Conservation (phyloP, 2,329 filamentous ascomycete species). For the Daldinia eschscholtzii region DNA sequence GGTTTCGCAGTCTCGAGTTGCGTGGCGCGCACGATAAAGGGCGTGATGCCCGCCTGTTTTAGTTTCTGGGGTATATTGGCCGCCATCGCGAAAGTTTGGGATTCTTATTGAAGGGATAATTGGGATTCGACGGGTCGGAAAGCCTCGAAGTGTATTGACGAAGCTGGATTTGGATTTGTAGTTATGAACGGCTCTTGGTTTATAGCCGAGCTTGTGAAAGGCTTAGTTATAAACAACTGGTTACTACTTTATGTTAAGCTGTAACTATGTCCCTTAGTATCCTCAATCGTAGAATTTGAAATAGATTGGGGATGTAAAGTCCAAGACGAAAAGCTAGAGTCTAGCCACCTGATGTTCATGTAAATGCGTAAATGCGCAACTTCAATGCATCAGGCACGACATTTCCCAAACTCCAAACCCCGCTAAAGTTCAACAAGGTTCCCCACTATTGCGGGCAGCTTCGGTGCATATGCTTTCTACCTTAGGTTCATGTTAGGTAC, state of each 20-base stretch:
- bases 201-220: neutral
- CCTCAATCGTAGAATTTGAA: too few species aligned
- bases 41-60: constrained; percentile 83
- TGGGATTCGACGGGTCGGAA: neutral
- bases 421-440: constrained; percentile 42
- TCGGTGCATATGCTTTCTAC: neutral
- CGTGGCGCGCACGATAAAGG: constrained; percentile 84
- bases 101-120: neutral
- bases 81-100: constrained; percentile 71
- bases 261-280: too few species aligned
- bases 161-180: neutral
- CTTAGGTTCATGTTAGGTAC: too few species aligned
- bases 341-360: neutral
- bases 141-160: neutral
- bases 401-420: constrained; percentile 32
- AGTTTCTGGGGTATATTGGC: constrained; percentile 77
- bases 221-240: neutral
- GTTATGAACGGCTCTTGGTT: neutral
- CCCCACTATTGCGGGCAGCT: constrained; percentile 14
- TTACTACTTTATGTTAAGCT: neutral
- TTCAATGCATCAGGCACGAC: constrained; percentile 28
- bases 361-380: constrained; percentile 13
- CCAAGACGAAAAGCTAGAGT: neutral
- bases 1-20: constrained; percentile 90
- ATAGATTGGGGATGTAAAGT: neutral